phyloP scores from a whole-genome alignment of 1,139 yeast species.

The Blastobotrys malaysiensis region DNA sequence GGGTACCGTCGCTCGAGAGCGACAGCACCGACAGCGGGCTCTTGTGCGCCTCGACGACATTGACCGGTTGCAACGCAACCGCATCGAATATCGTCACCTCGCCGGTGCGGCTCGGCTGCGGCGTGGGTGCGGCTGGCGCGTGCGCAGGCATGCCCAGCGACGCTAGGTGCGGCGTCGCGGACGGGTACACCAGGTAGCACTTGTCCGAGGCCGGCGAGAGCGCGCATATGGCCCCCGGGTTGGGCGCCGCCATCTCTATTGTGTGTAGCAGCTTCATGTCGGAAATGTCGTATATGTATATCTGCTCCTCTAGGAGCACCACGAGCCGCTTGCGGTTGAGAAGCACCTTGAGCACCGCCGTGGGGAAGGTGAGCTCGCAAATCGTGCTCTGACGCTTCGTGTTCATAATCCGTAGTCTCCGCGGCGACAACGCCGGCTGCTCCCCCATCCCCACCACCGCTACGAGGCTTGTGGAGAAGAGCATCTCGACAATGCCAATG shows the following conservation, averaged over 20 bases:
- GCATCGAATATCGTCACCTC: slow-evolving; percentile 87
- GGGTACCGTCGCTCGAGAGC: slow-evolving; percentile 71
- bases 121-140: slow-evolving; percentile 17
- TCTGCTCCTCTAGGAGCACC: slow-evolving; percentile 76
- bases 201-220: slow-evolving; percentile 60
- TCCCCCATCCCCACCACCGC: slow-evolving; percentile 89
- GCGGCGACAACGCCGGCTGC: slow-evolving; percentile 70
- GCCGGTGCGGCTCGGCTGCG: slow-evolving; percentile 48
- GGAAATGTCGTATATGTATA: slow-evolving; percentile 81
- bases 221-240: slow-evolving; percentile 49
- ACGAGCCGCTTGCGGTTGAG: slow-evolving; percentile 69
- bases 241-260: slow-evolving; percentile 69
- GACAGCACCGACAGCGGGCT: slow-evolving; percentile 75
- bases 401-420: slow-evolving; percentile 75
- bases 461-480: slow-evolving; percentile 79
- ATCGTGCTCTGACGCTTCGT: slow-evolving; percentile 65
- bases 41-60: slow-evolving; percentile 91
- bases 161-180: slow-evolving; percentile 50
- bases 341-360: slow-evolving; percentile 71
- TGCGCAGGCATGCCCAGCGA: slow-evolving; percentile 27
- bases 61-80: slow-evolving; percentile 69
- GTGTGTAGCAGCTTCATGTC: slow-evolving; percentile 86
- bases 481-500: slow-evolving; percentile 71
- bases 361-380: slow-evolving; percentile 86
- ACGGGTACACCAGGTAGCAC: slow-evolving; percentile 79